Evolutionary conservation across 495 filamentous ascomycete genomes (phyloP), one percentile per base, ranked within the genome.

Genomic region (Sporormia fimetaria): DNA sequence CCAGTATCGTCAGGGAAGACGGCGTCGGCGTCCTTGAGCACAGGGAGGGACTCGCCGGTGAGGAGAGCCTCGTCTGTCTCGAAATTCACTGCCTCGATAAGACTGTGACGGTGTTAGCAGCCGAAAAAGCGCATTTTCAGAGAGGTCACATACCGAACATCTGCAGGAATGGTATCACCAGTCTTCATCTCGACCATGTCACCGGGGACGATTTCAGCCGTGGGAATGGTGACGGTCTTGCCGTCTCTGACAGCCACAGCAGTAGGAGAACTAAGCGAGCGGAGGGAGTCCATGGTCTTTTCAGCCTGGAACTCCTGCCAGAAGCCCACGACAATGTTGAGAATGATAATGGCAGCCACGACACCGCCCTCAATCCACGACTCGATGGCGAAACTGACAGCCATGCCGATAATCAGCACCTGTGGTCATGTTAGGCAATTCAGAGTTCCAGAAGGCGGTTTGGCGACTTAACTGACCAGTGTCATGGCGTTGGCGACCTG

Each of bases 361-460:
- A 92, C 84, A 26, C 80, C 80, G 15, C 81, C 86, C 63, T 93
- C 85, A 39, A 93, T 76, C 51, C 76, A 88, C 49, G 87, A 83
- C 21, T 67, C 58, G 26, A 92, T 80, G 36, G 73, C 81, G 54
- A 85, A 92, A 50, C 80, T 83, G 25, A 93, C 65, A 23, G 69
- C 76, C 82, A 90, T 90, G 44, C 83, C 85, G 34, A 92, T 69
- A 22, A 90, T 71, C 16, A 94, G 68, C 24, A 94, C 81, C 78
- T 82, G 30, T 1, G 17, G 31, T 6, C 11, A 27, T 28, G 5
- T 18, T 4, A 2, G 33, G 23, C 29, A 29, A 22, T 28, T 3
- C 4, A 11, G 2, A 26, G 22, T 14, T 7, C 12, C 21, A 18
- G 6, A 25, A 27, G 28, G 16, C 37, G 18, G 29, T 5, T 51